Base-by-base conservation (phyloP, 75 land plant species). In the Adiantum capillusveneris region DNA sequence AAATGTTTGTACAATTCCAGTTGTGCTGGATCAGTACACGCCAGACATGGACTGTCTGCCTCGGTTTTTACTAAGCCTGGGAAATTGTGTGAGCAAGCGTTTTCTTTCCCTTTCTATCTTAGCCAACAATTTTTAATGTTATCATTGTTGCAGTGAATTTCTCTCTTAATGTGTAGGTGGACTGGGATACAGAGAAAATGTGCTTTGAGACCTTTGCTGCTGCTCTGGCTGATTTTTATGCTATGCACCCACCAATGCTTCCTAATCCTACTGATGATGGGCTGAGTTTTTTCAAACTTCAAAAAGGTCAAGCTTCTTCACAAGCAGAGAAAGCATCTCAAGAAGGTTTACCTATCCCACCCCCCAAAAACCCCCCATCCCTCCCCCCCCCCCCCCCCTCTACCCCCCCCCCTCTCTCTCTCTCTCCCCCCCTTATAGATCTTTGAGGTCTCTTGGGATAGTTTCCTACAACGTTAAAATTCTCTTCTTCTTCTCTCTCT, bases 11-110 rank as follows among this genome's bases (percentile, higher is more conserved):
- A 80, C 74, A 65, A 83, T 95, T 48, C 99, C 99, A 24, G 67
- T 86, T 16, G 66, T 90, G 30, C 77, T 95, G 64, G 99, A 95
- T 22, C 99, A 95, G 64, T 79, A 95, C 65, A 86, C 86, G 2
- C 99, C 99, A 55, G 91, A 95, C 68, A 95, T 95, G 91, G 99
- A 95, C 49, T 87, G 79, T 28, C 68, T 90, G 29, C 99, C 99
- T 43, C 83, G 77, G 44, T 95, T 95, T 62, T 55, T 82, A 14
- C 70, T 87, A 59, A 73, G 68, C 44, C 70, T 95, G 70, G 79
- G 76, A 44, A 95, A 95, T 62, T 84, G 84, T 78, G 96, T 95
- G 80, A 44, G 91, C 9, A 68, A 34, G 31, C 20, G 16, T 21
- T 41, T n/a, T n/a, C n/a, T n/a, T n/a, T n/a, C n/a, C n/a, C n/a